Evolutionary conservation across 306 rosid genomes (phyloP), one percentile per base, ranked within the genome.

Genomic region (Ormosia emarginata): DNA sequence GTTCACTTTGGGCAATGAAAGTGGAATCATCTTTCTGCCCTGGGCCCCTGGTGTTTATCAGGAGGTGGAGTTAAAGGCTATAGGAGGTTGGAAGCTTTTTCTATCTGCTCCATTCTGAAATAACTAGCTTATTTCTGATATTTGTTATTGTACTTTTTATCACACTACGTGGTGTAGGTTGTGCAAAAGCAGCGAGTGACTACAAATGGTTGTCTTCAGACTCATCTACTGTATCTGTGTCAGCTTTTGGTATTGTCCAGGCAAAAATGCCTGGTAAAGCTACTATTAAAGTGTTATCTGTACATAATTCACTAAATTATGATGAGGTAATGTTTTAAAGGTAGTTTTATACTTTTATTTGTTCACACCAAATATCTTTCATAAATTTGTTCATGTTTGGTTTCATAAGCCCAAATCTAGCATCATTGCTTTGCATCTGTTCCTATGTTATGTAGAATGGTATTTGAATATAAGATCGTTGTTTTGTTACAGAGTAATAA

Each of bases 211-310:
- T 91, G 77, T 90, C 99, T 76, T 90, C 97, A 43, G 94, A 95
- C 85, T 53, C 79, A 77, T 79, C 88, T 74, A 90, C 66, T 13
- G 91, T 91, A 75, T 91, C 90, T 58, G 91, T 93, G 43, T 91
- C 97, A 71, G 84, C 89, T 88, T 90, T 88, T 85, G 99, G 99
- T 64, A 83, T 89, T 87, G 87, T 93, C 79, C 99, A 93, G 93
- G 98, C 94, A 40, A 89, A 87, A 90, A 90, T 79, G 89, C 92
- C 92, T 68, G 99, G 98, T 78, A 91, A 90, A 91, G 98, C 98
- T 81, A 92, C 91, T 37, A 72, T 95, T 70, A 91, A 82, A 87
- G 98, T 92, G 82, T 76, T 87, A 63, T 93, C 99, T 63, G 58
- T 80, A 71, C 87, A 78, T 79, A 98, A 95, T 88, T 78, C 92